Conservation (phyloP, 1,284 basidiomycete species). For the Heterobasidion parviporum region DNA sequence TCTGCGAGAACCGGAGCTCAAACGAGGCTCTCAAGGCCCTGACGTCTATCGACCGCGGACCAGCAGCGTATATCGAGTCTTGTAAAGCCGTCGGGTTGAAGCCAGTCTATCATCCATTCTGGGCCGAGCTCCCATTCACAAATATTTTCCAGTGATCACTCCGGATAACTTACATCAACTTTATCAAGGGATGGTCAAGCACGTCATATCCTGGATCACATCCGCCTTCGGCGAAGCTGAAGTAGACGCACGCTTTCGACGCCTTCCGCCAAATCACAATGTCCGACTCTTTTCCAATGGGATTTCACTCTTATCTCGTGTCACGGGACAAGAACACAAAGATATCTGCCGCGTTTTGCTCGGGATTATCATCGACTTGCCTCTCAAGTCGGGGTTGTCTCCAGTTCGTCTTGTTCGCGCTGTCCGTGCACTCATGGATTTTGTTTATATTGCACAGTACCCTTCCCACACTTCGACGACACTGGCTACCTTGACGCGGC, state of each 20-base stretch:
- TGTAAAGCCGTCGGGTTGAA: conserved; percentile 1
- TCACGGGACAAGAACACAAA: conserved; percentile 15
- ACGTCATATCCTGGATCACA: conserved; percentile 2
- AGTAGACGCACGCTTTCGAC: conserved; percentile 10
- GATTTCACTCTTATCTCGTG: conserved; percentile 3
- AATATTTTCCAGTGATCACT: conserved; percentile 23
- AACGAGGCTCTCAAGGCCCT: neutral
- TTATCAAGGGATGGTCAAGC: conserved; percentile 15
- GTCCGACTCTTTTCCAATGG: conserved; percentile 1
- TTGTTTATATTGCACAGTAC: too few relatives aligned
- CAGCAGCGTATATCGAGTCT: neutral
- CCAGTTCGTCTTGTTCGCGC: conserved; percentile 8
- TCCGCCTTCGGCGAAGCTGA: conserved; percentile 6
- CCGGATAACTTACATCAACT: conserved; percentile 30
- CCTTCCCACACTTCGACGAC: too few relatives aligned
- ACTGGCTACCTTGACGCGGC: too few relatives aligned
- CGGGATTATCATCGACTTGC: conserved; percentile 5
- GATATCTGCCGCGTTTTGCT: conserved; percentile 16
- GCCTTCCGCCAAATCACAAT: neutral
- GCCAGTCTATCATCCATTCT: conserved; percentile 20
- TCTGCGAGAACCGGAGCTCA: neutral
- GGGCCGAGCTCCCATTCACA: conserved; percentile 19
- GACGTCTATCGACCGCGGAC: neutral
- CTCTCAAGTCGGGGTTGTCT: neutral
- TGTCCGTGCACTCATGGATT: conserved; percentile 17